phyloP scores from a whole-genome alignment of 345 rosid genomes.

The Linum trigynum region DNA sequence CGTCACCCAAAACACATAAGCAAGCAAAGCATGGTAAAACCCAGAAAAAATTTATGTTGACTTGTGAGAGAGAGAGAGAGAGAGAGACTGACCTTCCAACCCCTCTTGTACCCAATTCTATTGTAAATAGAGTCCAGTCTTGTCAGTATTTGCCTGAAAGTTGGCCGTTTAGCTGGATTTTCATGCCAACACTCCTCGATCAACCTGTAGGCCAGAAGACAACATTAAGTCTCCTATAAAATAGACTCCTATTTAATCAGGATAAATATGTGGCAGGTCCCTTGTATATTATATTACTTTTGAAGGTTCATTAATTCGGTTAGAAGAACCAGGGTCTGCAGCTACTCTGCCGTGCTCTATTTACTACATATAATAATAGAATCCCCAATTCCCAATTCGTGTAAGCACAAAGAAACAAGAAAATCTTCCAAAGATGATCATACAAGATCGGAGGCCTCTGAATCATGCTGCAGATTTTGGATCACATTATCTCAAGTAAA shows the following conservation, averaged over 20 bases:
- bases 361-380: background rate
- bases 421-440: no score
- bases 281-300: background rate
- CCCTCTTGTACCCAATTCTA: conserved; percentile 49
- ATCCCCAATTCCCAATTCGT: background rate
- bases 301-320: background rate
- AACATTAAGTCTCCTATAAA: background rate
- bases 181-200: conserved; percentile 90
- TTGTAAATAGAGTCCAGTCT: conserved; percentile 49
- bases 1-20: no score
- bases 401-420: background rate
- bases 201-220: conserved; percentile 39
- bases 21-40: no score
- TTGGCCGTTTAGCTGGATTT: conserved; percentile 65
- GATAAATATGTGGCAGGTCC: background rate
- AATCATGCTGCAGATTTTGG: background rate
- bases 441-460: background rate
- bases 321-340: background rate
- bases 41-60: background rate
- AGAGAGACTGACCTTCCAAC: conserved; percentile 58
- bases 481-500: background rate
- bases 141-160: conserved; percentile 60
- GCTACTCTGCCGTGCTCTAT: background rate
- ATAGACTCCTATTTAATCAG: background rate
- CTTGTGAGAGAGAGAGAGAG: conserved; percentile 3